Evolutionary conservation across 176 grass and related monocot genomes (phyloP), one percentile per base, ranked within the genome.

Genomic region (Areca catechu): DNA sequence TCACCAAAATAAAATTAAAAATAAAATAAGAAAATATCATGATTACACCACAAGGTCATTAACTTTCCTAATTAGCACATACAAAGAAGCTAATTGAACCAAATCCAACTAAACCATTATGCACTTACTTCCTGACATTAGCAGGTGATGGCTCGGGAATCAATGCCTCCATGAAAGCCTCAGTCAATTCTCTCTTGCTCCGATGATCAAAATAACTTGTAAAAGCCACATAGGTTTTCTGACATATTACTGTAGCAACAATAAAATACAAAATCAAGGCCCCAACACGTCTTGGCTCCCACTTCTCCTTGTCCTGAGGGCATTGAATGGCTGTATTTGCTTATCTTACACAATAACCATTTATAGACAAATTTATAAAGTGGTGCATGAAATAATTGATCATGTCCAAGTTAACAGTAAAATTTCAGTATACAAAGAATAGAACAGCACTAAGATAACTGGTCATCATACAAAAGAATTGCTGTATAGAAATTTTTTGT

Each of bases 91-190:
- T 4, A 28, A n/a, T 20, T 16, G 68, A 29, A 30, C 4, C 7
- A 16, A 76, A 24, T 51, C 16, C 19, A 63, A 65, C 5, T 57
- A 22, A 43, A 17, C n/a, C 15, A 60, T 37, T 50, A 2, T 48
- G 19, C 58, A 67, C 56, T 60, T 60, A 67, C 73, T 57, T 76
- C 43, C 73, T 68, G 48, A 76, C 57, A 67, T 76, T 76, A 53
- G 73, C 62, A 7, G 55, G 73, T 59, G 73, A 51, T 51, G 73
- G 73, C 56, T 76, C 62, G 23, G 73, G 73, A 68, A 76, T 76
- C 63, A 76, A 67, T 60, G 73, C 73, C 56, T 76, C 63, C 73
- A 76, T 76, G 54, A 43, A 76, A 24, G 62, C 63, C 20, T 76
- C 73, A 27, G 73, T 76, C 47, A 76, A 53, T 68, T 76, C 73